Conservation (phyloP, 441 rosid species). For the Euphorbia neoarborescens region DNA sequence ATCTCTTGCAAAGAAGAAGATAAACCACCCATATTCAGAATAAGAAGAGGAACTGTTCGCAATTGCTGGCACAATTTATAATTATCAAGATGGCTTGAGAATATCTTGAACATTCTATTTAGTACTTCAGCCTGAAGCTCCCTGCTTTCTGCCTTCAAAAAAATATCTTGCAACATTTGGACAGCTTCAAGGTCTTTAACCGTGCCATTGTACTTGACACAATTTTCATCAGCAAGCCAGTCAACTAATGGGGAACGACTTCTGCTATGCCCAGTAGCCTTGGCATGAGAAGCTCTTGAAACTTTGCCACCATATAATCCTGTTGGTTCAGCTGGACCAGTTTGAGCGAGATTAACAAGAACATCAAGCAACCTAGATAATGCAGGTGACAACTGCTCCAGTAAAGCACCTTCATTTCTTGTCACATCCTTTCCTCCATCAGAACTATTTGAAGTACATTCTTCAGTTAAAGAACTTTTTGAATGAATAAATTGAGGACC, state of each 20-base stretch:
- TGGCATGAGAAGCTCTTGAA: conserved; percentile 49
- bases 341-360: conserved; percentile 92
- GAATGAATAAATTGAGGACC: conserved; percentile 30
- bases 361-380: conserved; percentile 96
- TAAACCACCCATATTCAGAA: conserved; percentile 94
- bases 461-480: conserved; percentile 34
- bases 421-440: conserved; percentile 24
- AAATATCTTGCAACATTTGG: conserved; percentile 96
- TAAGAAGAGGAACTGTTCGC: conserved; percentile 90
- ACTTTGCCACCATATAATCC: conserved; percentile 41
- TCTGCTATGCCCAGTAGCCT: conserved; percentile 49
- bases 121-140: conserved; percentile 96
- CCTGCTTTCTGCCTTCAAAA: conserved; percentile 80
- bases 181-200: conserved; percentile 99
- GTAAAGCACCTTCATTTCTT: conserved; percentile 43
- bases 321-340: conserved; percentile 65
- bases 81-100: conserved; percentile 97
- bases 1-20: conserved; percentile 90
- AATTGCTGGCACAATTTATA: conserved; percentile 85
- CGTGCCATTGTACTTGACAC: conserved; percentile 73
- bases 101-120: conserved; percentile 95
- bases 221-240: conserved; percentile 51
- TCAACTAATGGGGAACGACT: conserved; percentile 56
- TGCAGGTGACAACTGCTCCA: conserved; percentile 60
- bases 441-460: conserved; percentile 32